Evolutionary conservation across 192 early-diverging fungal genomes (phyloP), one percentile per base, ranked within the genome.

Genomic region (Coemansia sp.): DNA sequence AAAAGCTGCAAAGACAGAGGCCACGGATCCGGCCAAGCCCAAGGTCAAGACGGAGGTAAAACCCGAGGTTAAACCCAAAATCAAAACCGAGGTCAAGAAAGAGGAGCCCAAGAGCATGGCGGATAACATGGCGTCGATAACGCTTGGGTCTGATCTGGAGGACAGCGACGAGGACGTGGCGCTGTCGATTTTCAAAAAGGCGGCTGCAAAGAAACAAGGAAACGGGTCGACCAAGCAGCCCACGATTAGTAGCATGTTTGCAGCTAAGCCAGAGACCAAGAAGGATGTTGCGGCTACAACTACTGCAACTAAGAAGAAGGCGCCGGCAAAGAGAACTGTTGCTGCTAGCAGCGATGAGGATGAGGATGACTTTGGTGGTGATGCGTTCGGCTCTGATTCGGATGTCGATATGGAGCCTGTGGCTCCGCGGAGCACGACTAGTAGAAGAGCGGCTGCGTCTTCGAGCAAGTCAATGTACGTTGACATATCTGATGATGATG

Each of bases 121-220:
- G 0, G 14, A 15, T 20, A 47, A 45, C 37, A 4, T 46, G 4
- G 50, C 55, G 2, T 14, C 68, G 2, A 39, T 33, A 20, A 76
- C 58, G n/a, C 46, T 70, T n/a, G 67, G 66, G 5, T 77, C 66
- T 11, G 73, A 77, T 29, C 37, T 70, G 41, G 66, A 69, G 5
- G 73, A 77, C 51, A 77, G 73, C 43, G 73, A 77, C 46, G 67
- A 77, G 15, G 73, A 77, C 25, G 61, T 70, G 19, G 17, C 67
- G 1, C 4, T 42, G 40, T 46, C 42, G 3, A 66, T 77, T 22
- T 66, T 65, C 28, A 70, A 65, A 45, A 66, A 63, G 42, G 55
- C 50, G 14, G 58, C 61, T 5, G 32, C 52, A 23, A 63, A 64
- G 36, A 44, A 47, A 42, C 2, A 29, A 20, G 22, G 29, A 35